These are phyloP conservation scores for Cytospora piceae DNA, from an alignment of 2,329 filamentous ascomycete species.

Conservation along the genomic window DNA sequence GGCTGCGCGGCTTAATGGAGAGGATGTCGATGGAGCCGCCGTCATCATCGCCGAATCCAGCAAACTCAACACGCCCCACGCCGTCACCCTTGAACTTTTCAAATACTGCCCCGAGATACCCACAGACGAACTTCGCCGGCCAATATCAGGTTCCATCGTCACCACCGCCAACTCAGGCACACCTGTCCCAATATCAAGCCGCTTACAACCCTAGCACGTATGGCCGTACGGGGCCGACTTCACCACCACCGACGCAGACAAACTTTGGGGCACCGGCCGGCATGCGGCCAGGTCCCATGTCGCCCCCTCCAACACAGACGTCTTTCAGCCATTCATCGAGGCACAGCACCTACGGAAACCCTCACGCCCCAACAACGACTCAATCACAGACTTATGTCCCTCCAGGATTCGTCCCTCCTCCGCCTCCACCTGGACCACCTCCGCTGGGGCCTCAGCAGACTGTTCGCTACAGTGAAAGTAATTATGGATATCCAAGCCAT, in stretches of 20 bases:
- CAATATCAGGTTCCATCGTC: slow-evolving; percentile 65
- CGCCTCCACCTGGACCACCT: slow-evolving; percentile 65
- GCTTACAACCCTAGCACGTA: slow-evolving; percentile 63
- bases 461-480: slow-evolving; percentile 51
- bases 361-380: slow-evolving; percentile 40
- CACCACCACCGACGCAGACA: slow-evolving; percentile 46
- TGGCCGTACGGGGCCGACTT: slow-evolving; percentile 59
- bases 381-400: slow-evolving; percentile 45
- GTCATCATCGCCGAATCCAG: slow-evolving; percentile 44
- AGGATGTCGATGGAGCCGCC: slow-evolving; percentile 85
- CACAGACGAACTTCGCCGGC: slow-evolving; percentile 56
- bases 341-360: slow-evolving; percentile 53
- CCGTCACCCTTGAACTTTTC: slow-evolving; percentile 44
- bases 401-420: slow-evolving; percentile 64
- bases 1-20: slow-evolving; percentile 89
- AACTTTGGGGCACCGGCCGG: slow-evolving; percentile 40
- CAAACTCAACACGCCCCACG: slow-evolving; percentile 42
- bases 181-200: slow-evolving; percentile 46
- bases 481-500: slow-evolving; percentile 58
- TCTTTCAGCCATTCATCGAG: slow-evolving; percentile 51
- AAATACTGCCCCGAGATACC: slow-evolving; percentile 51
- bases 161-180: slow-evolving; percentile 54
- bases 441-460: slow-evolving; percentile 66
- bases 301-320: slow-evolving; percentile 62
- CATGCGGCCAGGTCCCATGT: slow-evolving; percentile 46